phyloP scores from a whole-genome alignment of 495 filamentous ascomycete genomes.

The Chaetomidium leptoderma region DNA sequence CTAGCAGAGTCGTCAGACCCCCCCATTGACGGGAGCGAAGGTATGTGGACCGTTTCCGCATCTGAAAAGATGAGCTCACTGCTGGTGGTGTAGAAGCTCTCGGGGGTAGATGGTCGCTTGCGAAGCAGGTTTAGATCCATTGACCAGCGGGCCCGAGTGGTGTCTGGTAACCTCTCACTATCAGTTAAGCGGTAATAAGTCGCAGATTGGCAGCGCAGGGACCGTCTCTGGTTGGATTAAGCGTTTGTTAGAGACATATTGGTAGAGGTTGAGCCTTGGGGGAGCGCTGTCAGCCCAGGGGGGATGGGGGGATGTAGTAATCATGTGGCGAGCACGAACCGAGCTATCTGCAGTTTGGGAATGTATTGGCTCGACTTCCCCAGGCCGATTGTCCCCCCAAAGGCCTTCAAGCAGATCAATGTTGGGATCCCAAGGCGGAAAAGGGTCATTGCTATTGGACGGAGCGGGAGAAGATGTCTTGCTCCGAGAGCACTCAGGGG shows the following conservation, averaged over 20 bases:
- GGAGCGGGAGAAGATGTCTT: not conserved
- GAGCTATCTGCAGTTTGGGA: not conserved
- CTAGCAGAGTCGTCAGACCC: too few species aligned
- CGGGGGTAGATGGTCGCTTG: not conserved
- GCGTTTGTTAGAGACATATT: not conserved
- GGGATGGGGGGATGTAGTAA: conserved; percentile 7
- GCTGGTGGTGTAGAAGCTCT: conserved; percentile 10
- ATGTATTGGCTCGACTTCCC: not conserved
- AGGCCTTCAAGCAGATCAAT: too few species aligned
- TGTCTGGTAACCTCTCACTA: not conserved
- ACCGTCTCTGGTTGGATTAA: not conserved
- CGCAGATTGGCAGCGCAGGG: not conserved
- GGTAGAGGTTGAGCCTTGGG: conserved; percentile 10
- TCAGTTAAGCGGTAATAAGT: not conserved
- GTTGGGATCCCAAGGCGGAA: not conserved
- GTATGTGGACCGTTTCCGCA: conserved; percentile 4
- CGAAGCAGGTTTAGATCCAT: not conserved
- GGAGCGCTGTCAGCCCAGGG: conserved; percentile 18
- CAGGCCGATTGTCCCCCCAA: not conserved
- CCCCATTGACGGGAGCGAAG: not conserved
- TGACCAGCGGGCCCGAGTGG: not conserved
- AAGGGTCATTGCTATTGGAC: not conserved
- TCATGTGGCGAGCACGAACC: conserved; percentile 17
- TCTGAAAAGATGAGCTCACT: conserved; percentile 8
- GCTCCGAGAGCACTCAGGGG: not conserved